phyloP scores from a whole-genome alignment of 2,329 filamentous ascomycete species.

The Monosporascus sp. region DNA sequence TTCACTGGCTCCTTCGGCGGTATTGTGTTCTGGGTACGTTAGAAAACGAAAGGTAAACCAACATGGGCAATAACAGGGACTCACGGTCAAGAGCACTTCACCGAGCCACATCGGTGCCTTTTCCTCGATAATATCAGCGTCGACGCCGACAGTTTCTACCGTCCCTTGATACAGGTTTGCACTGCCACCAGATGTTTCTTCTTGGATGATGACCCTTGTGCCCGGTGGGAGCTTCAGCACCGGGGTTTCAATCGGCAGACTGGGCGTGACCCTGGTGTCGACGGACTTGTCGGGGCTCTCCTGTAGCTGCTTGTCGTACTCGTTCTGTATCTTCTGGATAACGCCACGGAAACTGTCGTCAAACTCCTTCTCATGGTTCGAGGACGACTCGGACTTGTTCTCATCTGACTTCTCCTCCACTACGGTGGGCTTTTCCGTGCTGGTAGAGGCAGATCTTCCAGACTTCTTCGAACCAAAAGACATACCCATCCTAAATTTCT shows the following conservation, averaged over 20 bases:
- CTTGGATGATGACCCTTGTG: constrained; percentile 64
- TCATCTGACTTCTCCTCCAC: constrained; percentile 74
- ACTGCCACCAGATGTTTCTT: constrained; percentile 62
- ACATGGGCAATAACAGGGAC: constrained; percentile 9
- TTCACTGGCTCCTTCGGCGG: constrained; percentile 90
- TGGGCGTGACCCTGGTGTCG: constrained; percentile 62
- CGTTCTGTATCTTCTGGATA: constrained; percentile 66
- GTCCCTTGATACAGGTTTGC: constrained; percentile 90
- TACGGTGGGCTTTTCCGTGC: constrained; percentile 66
- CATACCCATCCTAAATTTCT: constrained; percentile 31
- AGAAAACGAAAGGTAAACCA: not conserved
- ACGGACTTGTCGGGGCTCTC: constrained; percentile 50
- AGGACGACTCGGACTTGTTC: constrained; percentile 51
- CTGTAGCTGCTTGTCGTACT: constrained; percentile 64
- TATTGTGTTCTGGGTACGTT: constrained; percentile 59
- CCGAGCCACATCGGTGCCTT: constrained; percentile 88
- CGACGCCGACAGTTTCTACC: constrained; percentile 68
- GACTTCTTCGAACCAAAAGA: constrained; percentile 83
- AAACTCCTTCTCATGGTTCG: constrained; percentile 64
- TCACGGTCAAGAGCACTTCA: constrained; percentile 70
- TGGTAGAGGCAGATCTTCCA: constrained; percentile 60
- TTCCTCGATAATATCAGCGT: constrained; percentile 80
- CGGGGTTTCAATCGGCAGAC: constrained; percentile 67
- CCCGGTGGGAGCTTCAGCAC: constrained; percentile 66
- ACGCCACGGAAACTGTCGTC: constrained; percentile 71